Percentiles rank a stretch among this genome's conserved stretches.
Conservation (phyloP, 148 eudicot genomes). For the Suaeda aralocaspica region DNA sequence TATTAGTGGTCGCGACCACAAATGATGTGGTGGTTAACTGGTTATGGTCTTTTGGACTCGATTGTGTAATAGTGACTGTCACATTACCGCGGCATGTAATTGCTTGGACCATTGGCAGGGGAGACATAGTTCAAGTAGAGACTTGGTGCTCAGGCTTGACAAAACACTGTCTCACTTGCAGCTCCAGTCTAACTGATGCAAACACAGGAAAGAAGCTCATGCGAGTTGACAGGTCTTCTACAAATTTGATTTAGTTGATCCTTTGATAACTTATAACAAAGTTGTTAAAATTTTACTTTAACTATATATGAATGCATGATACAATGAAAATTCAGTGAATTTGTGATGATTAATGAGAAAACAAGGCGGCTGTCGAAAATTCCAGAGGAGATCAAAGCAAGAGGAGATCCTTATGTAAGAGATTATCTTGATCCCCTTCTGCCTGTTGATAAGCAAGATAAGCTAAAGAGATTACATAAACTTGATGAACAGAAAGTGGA, state of each 20-base stretch:
- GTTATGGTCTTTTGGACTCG: too few relatives aligned
- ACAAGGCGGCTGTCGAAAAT: slow-evolving; percentile 69
- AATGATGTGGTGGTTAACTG: too few relatives aligned
- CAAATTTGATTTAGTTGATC: not conserved
- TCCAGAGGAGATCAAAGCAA: slow-evolving; percentile 64
- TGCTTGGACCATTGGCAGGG: slow-evolving; percentile 46
- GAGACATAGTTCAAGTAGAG: slow-evolving; percentile 58
- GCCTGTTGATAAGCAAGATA: slow-evolving; percentile 9
- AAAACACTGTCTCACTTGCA: slow-evolving; percentile 58
- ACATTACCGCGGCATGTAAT: too few relatives aligned
- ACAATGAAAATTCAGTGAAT: slow-evolving; percentile 37
- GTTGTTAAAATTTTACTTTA: too few relatives aligned
- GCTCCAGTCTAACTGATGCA: slow-evolving; percentile 44
- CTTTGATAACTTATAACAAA: too few relatives aligned
- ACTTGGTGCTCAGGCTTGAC: slow-evolving; percentile 65
- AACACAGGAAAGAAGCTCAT: slow-evolving; percentile 43
- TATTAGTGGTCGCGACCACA: too few relatives aligned
- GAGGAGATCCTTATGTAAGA: slow-evolving; percentile 49
- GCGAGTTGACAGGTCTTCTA: slow-evolving; percentile 53
- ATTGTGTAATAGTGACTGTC: too few relatives aligned
- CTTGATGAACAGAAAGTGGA: slow-evolving; percentile 40
- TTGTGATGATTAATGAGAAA: slow-evolving; percentile 68
- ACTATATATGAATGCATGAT: not conserved
- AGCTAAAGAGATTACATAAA: slow-evolving; percentile 39
- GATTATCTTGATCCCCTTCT: slow-evolving; percentile 30